Base-by-base conservation (phyloP, 345 rosid species). In the Noccaea bulbosa region DNA sequence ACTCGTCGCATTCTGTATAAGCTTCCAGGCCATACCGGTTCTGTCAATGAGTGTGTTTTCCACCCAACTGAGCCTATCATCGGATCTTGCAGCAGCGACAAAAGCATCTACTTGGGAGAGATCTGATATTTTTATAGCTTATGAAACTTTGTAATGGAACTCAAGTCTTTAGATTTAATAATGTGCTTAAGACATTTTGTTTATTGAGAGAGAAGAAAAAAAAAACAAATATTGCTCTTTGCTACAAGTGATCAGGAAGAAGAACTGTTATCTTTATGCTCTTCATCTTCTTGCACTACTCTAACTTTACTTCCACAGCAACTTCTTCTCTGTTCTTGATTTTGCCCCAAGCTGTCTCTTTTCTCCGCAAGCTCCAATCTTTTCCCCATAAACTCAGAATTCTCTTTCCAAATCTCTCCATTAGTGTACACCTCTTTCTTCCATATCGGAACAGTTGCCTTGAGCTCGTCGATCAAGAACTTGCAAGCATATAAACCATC, bases 331-430 rank as follows among this genome's bases (percentile, higher is more conserved):
- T 58, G 72, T 70, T 71, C 62, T 58, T 61, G 65, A 68, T 77
- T 66, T 69, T 69, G 76, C 53, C 48, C 50, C 5, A 75, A 51
- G 70, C 78, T 62, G 53, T 51, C 51, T 11, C 73, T 72, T 4
- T 69, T 74, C 66, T 83, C 85, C 8, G 85, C 80, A 10, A 82
- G 87, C 70, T 81, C 88, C 8, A 73, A 48, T 67, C 83, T 84
- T 56, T 90, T 83, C 79, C 83, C 88, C 62, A 80, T 24, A 55
- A 94, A 94, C 80, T 94, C 97, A 0, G 83, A 68, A 72, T 94
- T 94, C 81, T 94, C 98, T 81, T 94, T 94, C 98, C 99, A 94
- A 57, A 91, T 78, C 77, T 91, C 96, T 44, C 98, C 99, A 55
- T 85, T 84, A 12, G 87, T 63, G 67, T 94, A 91, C 35, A 94